phyloP scores from a whole-genome alignment of 2,329 filamentous ascomycete species.

The Coniochaeta hoffmannii region DNA sequence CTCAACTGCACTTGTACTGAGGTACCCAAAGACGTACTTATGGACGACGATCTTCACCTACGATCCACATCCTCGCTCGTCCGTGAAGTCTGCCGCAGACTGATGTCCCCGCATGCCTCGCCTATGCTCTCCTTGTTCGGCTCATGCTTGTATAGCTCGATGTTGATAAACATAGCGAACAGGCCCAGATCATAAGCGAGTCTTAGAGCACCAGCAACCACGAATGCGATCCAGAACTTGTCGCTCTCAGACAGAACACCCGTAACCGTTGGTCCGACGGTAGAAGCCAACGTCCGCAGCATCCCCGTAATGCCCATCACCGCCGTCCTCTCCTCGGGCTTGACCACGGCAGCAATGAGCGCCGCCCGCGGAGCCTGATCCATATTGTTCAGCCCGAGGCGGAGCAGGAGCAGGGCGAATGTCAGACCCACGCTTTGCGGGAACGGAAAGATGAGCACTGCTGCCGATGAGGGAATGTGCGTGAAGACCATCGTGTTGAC shows the following conservation, averaged over 20 bases:
- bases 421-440: slow-evolving; percentile 43
- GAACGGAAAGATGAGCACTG: slow-evolving; percentile 52
- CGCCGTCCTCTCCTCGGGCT: slow-evolving; percentile 57
- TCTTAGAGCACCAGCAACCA: slow-evolving; percentile 44
- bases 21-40: too few species aligned
- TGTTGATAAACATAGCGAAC: slow-evolving; percentile 51
- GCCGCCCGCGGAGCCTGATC: slow-evolving; percentile 60
- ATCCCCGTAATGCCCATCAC: slow-evolving; percentile 63
- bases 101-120: background rate
- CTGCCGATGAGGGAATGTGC: slow-evolving; percentile 53
- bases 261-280: slow-evolving; percentile 45
- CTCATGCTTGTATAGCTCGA: slow-evolving; percentile 42
- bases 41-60: too few species aligned
- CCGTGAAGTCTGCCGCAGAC: background rate
- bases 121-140: slow-evolving; percentile 14
- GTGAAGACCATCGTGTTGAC: slow-evolving; percentile 60
- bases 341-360: slow-evolving; percentile 60
- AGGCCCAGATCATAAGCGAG: slow-evolving; percentile 52
- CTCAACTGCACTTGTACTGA: too few species aligned
- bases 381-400: slow-evolving; percentile 59
- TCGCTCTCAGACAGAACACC: slow-evolving; percentile 44
- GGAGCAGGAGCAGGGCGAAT: slow-evolving; percentile 47
- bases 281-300: slow-evolving; percentile 52
- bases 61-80: background rate
- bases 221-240: slow-evolving; percentile 55